Evolutionary conservation across 352 stramenopile genomes (phyloP), one percentile per base, ranked within the genome.

Genomic region (Globisporangium spiculum): DNA sequence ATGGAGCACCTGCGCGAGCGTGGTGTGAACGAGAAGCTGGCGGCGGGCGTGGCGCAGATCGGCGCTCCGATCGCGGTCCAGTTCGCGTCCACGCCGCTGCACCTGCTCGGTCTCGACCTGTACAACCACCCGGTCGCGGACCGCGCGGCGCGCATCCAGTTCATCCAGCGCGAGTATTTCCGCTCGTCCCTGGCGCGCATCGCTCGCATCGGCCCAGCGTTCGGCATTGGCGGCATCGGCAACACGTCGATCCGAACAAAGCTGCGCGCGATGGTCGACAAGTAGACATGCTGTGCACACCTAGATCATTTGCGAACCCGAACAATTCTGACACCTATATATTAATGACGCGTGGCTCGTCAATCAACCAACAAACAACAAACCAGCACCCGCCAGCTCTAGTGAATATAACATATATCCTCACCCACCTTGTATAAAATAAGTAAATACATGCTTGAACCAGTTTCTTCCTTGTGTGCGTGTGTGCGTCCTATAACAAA

Each of bases 51-150:
- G 32, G 81, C 89, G 41, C 91, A 97, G 71, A 72, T 97, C 38
- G 58, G 89, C n/a, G 94, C 86, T 41, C 91, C 91, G 7, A 78
- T 87, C 12, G 77, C 79, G 24, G 88, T 96, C 59, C 90, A 97
- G 69, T 90, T 96, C 60, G n/a, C 94, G 44, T 96, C 89, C n/a
- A 97, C 91, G 46, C 91, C 91, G 26, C 74, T 97, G 67, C 91
- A 97, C 69, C 72, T 97, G 56, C 67, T 96, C 1, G 90, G 89
- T 14, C 75, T 97, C 30, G 91, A 97, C 66, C 59, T 97, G 63
- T 97, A 97, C 85, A 97, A 97, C 82, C 81, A 85, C 73, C 73
- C 76, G 27, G 68, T 72, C n/a, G 75, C 75, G 8, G 63, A 60
- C 18, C 36, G 75, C 4, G 38, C 69, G 6, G 68, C 80, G 53